Base-by-base conservation (phyloP, 352 stramenopile genomes). In the Phytophthora sp. region DNA sequence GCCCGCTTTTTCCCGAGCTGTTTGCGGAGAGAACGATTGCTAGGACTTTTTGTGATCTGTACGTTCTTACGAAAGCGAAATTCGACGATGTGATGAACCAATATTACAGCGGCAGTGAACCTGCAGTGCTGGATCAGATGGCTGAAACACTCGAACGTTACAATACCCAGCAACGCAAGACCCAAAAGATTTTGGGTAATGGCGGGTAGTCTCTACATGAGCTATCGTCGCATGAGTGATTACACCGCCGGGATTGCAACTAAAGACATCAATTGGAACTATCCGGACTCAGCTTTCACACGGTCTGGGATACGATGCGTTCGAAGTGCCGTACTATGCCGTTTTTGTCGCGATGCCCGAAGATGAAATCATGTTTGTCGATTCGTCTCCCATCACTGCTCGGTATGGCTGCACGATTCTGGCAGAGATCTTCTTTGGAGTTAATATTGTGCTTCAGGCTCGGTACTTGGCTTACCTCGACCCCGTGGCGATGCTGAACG, bases 1-100 rank as follows among this genome's bases (percentile, higher is more conserved):
- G 77, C 28, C 48, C 87, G 15, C 57, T 89, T 3, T 35, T 46
- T 3, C 72, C 79, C 0, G 77, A 86, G 20, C 62, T 54, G 24
- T 86, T 77, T 39, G 73, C 86, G 54, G 79, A 89, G 43, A 87
- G 82, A 39, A 80, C 82, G 0, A 54, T 82, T 0, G 82, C 82
- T 1, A 88, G 87, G 60, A 88, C 78, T 0, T 91, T 91, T 57
- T 91, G 80, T 20, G 82, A 91, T 51, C 66, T 91, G 9, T 89
- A 89, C 43, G 78, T 87, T 30, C 66, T 91, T 8, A 66, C 85
- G 11, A 88, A 87, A 34, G 52, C 63, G 0, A 66, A 72, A 1
- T 87, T 91, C 31, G 76, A 91, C 30, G 63, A 68, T 10, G 74
- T 76, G 0, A 49, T 89, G 15, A 44, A 24, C 4, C 74, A 82